Base-by-base conservation (phyloP, 805 yeast species). In the Pichia insulana region DNA sequence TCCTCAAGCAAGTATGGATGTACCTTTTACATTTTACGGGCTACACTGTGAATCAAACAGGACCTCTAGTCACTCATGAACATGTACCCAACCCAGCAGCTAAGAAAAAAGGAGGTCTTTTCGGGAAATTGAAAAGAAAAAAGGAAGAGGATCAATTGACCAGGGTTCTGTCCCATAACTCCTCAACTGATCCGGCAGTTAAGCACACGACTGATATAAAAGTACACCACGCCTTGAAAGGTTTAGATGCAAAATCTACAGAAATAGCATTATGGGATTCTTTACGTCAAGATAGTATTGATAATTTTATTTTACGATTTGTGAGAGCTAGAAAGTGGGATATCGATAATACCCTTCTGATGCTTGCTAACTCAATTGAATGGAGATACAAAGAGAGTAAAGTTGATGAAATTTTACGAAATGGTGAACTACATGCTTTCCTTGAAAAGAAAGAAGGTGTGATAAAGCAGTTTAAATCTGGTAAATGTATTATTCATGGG, bases 311-410 rank as follows among this genome's bases (percentile, higher is more conserved):
- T 26, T 68, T 89, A 55, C 73, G 95, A 54, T 89, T 82, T 54
- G 63, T 85, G 20, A 72, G 95, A 52, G 96, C 96, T 31, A 78
- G 96, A 63, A 87, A 87, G 63, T 87, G 87, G 80, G 77, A 83
- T 50, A 69, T 79, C 18, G 80, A 77, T 51, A 75, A 78, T 54
- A 71, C 87, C 0, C 58, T 84, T 43, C 66, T 68, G 17, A 87
- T 88, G 95, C 55, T 86, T 39, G 69, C 80, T n/a, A 68, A 73
- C 47, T 80, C 94, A 6, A 59, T 86, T 50, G 69, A 73, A 47
- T 89, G 96, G 95, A 77, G 97, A 57, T 48, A 67, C 13, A 68
- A 70, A 34, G 83, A 75, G 47, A 69, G 70, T 43, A 66, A 76
- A 7, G 78, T 80, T 26, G 87, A 85, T 53, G 63, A 72, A 13